Evolutionary conservation across 2,329 filamentous ascomycete genomes (phyloP).

Genomic region (Neonectria magnoliae): DNA sequence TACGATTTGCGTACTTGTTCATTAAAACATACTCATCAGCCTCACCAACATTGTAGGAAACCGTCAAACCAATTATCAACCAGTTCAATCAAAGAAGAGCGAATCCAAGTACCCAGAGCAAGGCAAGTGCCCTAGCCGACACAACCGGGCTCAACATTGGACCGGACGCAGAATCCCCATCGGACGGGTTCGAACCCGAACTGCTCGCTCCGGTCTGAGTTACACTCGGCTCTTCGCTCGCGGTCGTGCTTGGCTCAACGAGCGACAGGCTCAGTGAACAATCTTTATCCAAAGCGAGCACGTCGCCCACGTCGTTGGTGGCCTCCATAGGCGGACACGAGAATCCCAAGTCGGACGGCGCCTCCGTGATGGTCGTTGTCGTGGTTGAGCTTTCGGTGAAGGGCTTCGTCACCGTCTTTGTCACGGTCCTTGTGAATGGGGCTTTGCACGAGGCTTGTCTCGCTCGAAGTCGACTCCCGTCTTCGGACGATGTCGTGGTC

Average conservation of each 20-base stretch:
- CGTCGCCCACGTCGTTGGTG: conserved; percentile 7
- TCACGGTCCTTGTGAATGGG: not conserved
- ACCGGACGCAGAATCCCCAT: not conserved
- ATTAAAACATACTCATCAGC: too few relatives aligned
- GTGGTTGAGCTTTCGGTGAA: conserved; percentile 1
- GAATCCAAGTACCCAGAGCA: not conserved
- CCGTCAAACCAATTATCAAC: too few relatives aligned
- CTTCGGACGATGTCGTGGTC: not conserved
- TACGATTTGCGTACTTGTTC: too few relatives aligned
- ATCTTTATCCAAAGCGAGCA: conserved; percentile 3
- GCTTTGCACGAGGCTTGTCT: conserved; percentile 7
- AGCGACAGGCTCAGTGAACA: conserved; percentile 1
- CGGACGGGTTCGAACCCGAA: not conserved
- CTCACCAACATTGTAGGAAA: too few relatives aligned
- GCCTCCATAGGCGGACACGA: conserved; percentile 7
- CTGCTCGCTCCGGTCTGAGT: not conserved
- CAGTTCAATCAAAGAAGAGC: not conserved
- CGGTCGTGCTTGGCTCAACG: not conserved
- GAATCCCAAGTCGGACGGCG: not conserved
- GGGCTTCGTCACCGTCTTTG: not conserved
- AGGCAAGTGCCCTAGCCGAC: not conserved
- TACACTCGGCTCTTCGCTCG: not conserved
- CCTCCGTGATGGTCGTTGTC: not conserved
- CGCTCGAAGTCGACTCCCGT: not conserved
- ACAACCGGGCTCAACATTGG: not conserved